These are phyloP conservation scores for Trametes elegans DNA, from an alignment of 768 basidiomycete genomes.

Conservation along the genomic window DNA sequence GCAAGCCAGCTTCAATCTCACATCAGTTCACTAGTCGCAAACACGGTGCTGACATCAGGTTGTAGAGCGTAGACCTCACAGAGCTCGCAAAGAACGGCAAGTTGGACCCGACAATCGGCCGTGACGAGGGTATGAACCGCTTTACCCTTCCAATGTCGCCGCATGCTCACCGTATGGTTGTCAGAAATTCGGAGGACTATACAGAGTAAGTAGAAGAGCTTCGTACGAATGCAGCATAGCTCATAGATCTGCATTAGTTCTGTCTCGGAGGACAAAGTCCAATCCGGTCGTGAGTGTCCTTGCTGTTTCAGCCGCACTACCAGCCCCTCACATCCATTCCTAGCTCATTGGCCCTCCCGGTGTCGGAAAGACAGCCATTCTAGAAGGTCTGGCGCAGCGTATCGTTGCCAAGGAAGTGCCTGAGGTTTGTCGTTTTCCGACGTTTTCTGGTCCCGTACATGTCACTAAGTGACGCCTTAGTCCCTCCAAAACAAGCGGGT, in stretches of 20 bases:
- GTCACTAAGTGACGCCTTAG: constrained; percentile 34
- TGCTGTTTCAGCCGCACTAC: background rate
- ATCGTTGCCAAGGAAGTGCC: constrained; percentile 90
- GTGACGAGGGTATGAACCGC: constrained; percentile 81
- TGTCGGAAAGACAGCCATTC: constrained; percentile 90
- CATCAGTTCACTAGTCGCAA: background rate
- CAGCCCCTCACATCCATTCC: background rate
- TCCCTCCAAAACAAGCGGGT: constrained; percentile 88
- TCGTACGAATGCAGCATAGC: background rate
- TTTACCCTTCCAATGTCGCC: background rate
- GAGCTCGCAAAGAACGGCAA: constrained; percentile 82
- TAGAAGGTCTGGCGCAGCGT: constrained; percentile 85
- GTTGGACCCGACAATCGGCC: constrained; percentile 86
- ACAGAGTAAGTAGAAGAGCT: constrained; percentile 59
- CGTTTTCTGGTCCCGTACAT: background rate
- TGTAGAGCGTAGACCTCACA: constrained; percentile 78
- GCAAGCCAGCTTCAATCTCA: background rate
- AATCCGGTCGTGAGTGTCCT: constrained; percentile 75
- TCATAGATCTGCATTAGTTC: constrained; percentile 42
- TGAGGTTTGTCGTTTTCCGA: too few relatives aligned
- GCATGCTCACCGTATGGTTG: background rate
- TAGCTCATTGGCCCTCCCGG: constrained; percentile 85
- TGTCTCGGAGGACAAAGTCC: constrained; percentile 87
- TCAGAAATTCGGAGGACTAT: constrained; percentile 88
- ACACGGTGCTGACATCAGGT: background rate